These are phyloP conservation scores for Gynostemma pentaphyllum DNA, from an alignment of 306 rosid species.

Conservation along the genomic window DNA sequence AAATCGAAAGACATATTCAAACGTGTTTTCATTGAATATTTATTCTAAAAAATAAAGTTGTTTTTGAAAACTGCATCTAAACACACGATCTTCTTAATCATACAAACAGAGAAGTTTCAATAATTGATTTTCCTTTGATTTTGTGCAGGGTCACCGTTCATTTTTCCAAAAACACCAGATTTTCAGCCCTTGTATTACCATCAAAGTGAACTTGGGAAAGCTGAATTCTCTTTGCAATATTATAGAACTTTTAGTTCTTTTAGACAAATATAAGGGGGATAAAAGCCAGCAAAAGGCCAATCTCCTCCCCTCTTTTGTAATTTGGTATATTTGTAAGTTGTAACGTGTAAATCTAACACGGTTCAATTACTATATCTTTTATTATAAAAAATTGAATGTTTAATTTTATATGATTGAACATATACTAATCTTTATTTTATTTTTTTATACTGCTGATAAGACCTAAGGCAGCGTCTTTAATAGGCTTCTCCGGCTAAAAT, in stretches of 20 bases:
- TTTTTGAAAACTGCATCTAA: too few relatives aligned
- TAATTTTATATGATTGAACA: not conserved
- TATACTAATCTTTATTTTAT: not conserved
- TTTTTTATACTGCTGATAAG: too few relatives aligned
- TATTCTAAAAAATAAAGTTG: too few relatives aligned
- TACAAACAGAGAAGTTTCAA: not conserved
- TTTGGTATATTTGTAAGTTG: too few relatives aligned
- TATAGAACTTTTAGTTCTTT: not conserved
- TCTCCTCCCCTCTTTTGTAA: not conserved
- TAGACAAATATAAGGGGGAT: not conserved
- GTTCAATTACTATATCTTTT: not conserved
- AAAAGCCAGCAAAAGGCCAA: not conserved
- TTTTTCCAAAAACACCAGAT: not conserved
- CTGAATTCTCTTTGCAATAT: not conserved
- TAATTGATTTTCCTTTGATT: not conserved
- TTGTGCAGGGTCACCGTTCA: slow-evolving; percentile 5
- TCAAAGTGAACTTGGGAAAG: not conserved
- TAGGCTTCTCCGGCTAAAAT: too few relatives aligned
- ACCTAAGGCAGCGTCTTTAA: too few relatives aligned
- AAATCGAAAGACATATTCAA: too few relatives aligned
- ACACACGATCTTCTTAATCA: too few relatives aligned
- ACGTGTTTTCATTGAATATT: too few relatives aligned
- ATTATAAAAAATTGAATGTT: not conserved
- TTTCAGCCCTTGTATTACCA: not conserved
- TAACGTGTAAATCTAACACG: not conserved